Evolutionary conservation across 352 stramenopile genomes (phyloP).

Genomic region (Aphanomyces cochlioides): DNA sequence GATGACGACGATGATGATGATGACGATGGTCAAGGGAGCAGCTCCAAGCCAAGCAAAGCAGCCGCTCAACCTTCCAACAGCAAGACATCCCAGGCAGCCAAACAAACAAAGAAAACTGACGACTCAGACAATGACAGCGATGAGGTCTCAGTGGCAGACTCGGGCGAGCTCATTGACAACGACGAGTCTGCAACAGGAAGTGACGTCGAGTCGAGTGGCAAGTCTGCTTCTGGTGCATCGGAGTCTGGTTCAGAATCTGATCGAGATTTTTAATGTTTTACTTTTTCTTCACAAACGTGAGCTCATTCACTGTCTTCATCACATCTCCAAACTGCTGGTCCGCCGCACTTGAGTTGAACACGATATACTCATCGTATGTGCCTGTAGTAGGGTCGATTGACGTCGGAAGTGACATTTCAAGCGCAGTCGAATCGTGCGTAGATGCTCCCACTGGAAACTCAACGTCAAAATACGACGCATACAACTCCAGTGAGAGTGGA

Average conservation of each 20-base stretch:
- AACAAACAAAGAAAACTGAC: not conserved
- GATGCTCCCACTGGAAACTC: not conserved
- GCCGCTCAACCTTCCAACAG: not conserved
- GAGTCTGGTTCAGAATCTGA: constrained; percentile 73
- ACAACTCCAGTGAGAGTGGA: constrained; percentile 13
- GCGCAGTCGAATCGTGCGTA: not conserved
- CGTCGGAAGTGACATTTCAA: not conserved
- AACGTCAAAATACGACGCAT: constrained; percentile 28
- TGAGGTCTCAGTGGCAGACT: constrained; percentile 79
- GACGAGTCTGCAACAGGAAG: constrained; percentile 62
- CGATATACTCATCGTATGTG: constrained; percentile 14
- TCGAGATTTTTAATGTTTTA: constrained; percentile 57
- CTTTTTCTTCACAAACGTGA: constrained; percentile 20
- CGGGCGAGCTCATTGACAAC: constrained; percentile 77
- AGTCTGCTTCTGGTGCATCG: constrained; percentile 47
- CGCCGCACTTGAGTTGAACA: constrained; percentile 14
- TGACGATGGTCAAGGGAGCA: constrained; percentile 33
- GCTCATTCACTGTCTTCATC: constrained; percentile 20
- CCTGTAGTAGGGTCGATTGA: not conserved
- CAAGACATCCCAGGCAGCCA: not conserved
- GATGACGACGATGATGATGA: constrained; percentile 42
- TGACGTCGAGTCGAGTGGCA: constrained; percentile 34
- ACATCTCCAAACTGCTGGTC: constrained; percentile 18
- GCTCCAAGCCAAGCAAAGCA: not conserved
- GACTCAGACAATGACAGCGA: constrained; percentile 50